These are phyloP conservation scores for Fagopyrum homotropicum DNA, from an alignment of 148 eudicot genomes.

Conservation along the genomic window DNA sequence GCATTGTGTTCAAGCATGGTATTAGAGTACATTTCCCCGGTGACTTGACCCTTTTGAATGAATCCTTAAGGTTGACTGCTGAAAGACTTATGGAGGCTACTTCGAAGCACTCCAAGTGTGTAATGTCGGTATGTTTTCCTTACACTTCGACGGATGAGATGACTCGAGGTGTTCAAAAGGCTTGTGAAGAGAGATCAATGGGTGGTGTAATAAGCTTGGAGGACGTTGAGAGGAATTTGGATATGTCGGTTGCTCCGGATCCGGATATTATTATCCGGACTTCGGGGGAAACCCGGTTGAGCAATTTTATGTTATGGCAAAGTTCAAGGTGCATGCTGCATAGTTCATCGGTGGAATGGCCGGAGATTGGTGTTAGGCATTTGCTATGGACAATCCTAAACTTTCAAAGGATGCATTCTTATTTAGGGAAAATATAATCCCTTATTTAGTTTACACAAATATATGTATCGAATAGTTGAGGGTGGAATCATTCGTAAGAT, in stretches of 20 bases:
- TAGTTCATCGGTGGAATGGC: conserved; percentile 55
- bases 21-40: conserved; percentile 29
- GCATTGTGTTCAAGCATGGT: conserved; percentile 24
- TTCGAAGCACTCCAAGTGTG: conserved; percentile 8
- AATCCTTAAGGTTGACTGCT: conserved; percentile 22
- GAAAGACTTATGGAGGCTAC: conserved; percentile 28
- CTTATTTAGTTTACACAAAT: no score
- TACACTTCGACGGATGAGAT: conserved; percentile 71
- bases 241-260: not conserved
- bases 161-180: conserved; percentile 39
- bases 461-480: no score
- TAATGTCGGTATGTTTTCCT: conserved; percentile 43
- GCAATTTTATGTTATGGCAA: conserved; percentile 74
- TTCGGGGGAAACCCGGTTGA: conserved; percentile 70
- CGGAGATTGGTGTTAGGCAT: conserved; percentile 54
- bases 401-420: conserved; percentile 33
- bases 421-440: conserved; percentile 31
- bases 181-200: conserved; percentile 49
- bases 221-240: conserved; percentile 1
- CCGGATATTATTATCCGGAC: not conserved
- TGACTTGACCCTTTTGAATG: conserved; percentile 23
- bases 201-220: conserved; percentile 7
- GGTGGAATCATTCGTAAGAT: no score
- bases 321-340: conserved; percentile 43
- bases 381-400: conserved; percentile 47